Conservation (phyloP, 805 yeast genomes). For the Kazachstania bromeliacearum region DNA sequence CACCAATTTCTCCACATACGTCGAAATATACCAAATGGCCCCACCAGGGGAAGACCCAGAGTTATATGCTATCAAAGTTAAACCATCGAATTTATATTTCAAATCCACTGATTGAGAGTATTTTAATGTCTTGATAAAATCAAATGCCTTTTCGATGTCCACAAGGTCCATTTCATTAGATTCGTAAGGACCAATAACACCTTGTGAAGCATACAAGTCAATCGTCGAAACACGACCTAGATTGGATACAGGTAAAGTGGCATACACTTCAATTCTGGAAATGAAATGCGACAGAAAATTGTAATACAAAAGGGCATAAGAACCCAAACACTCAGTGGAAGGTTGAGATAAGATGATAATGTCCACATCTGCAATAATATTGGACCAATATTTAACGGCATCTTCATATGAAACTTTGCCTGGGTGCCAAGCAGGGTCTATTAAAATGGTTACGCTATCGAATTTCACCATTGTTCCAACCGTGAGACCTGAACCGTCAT, state of each 20-base stretch:
- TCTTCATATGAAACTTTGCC: slow-evolving; percentile 29
- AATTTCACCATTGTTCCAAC: slow-evolving; percentile 46
- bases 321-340: slow-evolving; percentile 69
- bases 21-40: slow-evolving; percentile 70
- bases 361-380: slow-evolving; percentile 43
- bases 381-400: slow-evolving; percentile 31
- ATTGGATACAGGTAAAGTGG: slow-evolving; percentile 84
- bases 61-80: slow-evolving; percentile 69
- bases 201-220: slow-evolving; percentile 67
- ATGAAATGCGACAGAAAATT: slow-evolving; percentile 46
- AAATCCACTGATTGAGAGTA: slow-evolving; percentile 67
- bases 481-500: slow-evolving; percentile 21
- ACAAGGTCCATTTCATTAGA: slow-evolving; percentile 50
- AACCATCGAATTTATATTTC: slow-evolving; percentile 49
- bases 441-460: slow-evolving; percentile 47
- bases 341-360: slow-evolving; percentile 80
- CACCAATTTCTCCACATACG: slow-evolving; percentile 68
- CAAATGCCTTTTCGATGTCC: slow-evolving; percentile 76
- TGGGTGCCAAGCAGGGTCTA: slow-evolving; percentile 76
- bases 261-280: slow-evolving; percentile 62
- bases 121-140: slow-evolving; percentile 57
- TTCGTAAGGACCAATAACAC: slow-evolving; percentile 64
- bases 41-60: slow-evolving; percentile 95
- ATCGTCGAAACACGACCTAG: slow-evolving; percentile 77
- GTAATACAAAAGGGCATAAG: slow-evolving; percentile 56